A percentile compares a stretch with the other conserved stretches of the same genome.
Conservation (phyloP, 2,329 filamentous ascomycete genomes). For the Colletotrichum sp. region DNA sequence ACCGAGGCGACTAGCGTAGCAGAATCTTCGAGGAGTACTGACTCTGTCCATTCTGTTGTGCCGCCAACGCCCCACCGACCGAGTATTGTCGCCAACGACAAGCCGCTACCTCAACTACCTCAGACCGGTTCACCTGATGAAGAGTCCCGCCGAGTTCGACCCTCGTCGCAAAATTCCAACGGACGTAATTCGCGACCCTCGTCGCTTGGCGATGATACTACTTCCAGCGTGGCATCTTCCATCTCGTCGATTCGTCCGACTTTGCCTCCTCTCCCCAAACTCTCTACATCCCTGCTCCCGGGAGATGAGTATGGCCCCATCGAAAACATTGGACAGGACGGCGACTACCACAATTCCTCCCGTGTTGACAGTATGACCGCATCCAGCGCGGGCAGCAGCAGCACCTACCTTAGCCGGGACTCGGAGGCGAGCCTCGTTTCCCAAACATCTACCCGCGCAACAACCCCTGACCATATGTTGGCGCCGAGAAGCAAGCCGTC, state of each 20-base stretch:
- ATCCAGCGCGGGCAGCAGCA: conserved; percentile 78
- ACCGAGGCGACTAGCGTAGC: conserved; percentile 43
- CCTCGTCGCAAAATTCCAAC: conserved; percentile 27
- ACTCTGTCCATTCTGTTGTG: conserved; percentile 25
- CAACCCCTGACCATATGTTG: conserved; percentile 74
- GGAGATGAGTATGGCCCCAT: conserved; percentile 53
- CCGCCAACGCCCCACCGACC: conserved; percentile 36
- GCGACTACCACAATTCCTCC: conserved; percentile 56
- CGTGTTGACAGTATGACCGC: conserved; percentile 74
- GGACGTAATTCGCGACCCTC: conserved; percentile 46
- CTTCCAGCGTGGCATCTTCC: conserved; percentile 50
- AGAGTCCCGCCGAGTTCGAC: conserved; percentile 20
- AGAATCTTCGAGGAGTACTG: conserved; percentile 41
- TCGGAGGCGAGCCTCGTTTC: conserved; percentile 84
- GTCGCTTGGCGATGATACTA: conserved; percentile 44
- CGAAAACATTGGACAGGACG: conserved; percentile 52
- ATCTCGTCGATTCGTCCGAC: conserved; percentile 51
- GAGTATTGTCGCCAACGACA: conserved; percentile 54
- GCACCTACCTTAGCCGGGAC: conserved; percentile 79
- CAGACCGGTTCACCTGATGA: conserved; percentile 50
- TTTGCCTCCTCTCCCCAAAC: conserved; percentile 62
- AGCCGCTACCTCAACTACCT: conserved; percentile 72
- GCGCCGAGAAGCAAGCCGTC: conserved; percentile 65
- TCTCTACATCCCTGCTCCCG: conserved; percentile 55
- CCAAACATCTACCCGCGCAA: conserved; percentile 83